Percentiles rank a stretch among this genome's conserved stretches.
These are phyloP conservation scores for Mycena alexandri DNA, from an alignment of 768 basidiomycete genomes.

Conservation along the genomic window DNA sequence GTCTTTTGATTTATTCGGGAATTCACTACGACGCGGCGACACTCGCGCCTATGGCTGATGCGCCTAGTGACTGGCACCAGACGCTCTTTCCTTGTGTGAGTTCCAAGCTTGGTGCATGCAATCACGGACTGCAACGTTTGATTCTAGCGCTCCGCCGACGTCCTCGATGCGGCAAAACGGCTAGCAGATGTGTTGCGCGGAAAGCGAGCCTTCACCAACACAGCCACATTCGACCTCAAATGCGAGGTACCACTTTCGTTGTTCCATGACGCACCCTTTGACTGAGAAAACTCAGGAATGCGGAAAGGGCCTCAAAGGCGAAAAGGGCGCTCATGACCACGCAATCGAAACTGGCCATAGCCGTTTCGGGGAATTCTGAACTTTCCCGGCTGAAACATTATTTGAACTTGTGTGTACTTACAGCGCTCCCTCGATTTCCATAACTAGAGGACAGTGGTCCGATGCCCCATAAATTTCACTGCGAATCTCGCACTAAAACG, in stretches of 20 bases:
- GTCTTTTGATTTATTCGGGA: conserved; percentile 91
- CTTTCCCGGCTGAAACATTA: background rate
- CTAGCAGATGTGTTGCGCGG: conserved; percentile 79
- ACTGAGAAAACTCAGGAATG: conserved; percentile 66
- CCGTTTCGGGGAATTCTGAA: conserved; percentile 84
- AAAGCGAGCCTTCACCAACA: conserved; percentile 92
- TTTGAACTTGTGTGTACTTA: conserved; percentile 26
- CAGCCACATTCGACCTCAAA: conserved; percentile 89
- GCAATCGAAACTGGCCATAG: conserved; percentile 90
- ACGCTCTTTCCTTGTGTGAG: conserved; percentile 79
- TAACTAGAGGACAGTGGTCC: conserved; percentile 85
- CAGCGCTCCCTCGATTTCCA: conserved; percentile 74
- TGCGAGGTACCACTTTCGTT: conserved; percentile 70
- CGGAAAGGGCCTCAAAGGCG: conserved; percentile 88
- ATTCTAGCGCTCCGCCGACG: conserved; percentile 30
- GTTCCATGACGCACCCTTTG: conserved; percentile 12
- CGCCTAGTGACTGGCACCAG: conserved; percentile 90
- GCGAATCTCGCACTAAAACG: conserved; percentile 80
- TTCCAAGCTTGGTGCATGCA: background rate
- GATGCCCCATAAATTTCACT: conserved; percentile 89
- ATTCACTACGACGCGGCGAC: conserved; percentile 97
- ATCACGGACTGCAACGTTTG: too few species aligned
- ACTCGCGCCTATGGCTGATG: conserved; percentile 80
- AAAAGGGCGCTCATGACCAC: conserved; percentile 92
- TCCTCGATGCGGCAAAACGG: conserved; percentile 74